Evolutionary conservation across 2,329 filamentous ascomycete species (phyloP), one percentile per base, ranked within the genome.

Genomic region (Penicillium corylophilum): DNA sequence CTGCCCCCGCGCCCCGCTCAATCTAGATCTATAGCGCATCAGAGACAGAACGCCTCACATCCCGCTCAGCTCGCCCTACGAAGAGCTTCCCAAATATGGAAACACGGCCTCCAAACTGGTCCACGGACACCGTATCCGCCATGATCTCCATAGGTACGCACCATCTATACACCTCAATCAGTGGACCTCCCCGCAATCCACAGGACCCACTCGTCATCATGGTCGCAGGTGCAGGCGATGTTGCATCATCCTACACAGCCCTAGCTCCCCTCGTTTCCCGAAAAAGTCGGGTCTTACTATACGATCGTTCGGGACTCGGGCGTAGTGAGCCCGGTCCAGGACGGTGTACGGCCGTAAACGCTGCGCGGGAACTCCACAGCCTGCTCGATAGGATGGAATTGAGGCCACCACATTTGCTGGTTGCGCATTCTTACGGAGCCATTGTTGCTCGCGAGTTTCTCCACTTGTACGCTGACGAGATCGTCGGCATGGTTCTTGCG

Each of bases 341-440:
- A 18, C 29, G 3, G 15, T 49, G 60, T 31, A 57, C 51, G 3
- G 68, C 70, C 13, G 54, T 60, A 0, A 53, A 43, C 2, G 64
- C 68, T 23, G 71, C 71, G 5, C 36, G 48, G 12, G 70, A 74
- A 44, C 54, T 74, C 22, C 62, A 63, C 38, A 50, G 28, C 22
- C 58, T 71, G n/a, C 61, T 73, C 5, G 12, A 54, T n/a, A 45
- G 36, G 4, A 58, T 54, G 10, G 26, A 55, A 0, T 50, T 71
- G 1, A 7, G 33, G 1, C 59, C 68, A 6, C 71, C 70, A 1
- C 62, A 69, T 15, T 38, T 74, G 2, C 57, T 76, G 5, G 64
- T 69, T 2, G 72, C 63, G 1, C 73, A 76, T 53, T 74, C 71
- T 10, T 76, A 73, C 45, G 73, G 73, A 7, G 72, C 62, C 1